These are phyloP conservation scores for Metroxylon sagu DNA, from an alignment of 176 grass and related monocot species.

Conservation along the genomic window DNA sequence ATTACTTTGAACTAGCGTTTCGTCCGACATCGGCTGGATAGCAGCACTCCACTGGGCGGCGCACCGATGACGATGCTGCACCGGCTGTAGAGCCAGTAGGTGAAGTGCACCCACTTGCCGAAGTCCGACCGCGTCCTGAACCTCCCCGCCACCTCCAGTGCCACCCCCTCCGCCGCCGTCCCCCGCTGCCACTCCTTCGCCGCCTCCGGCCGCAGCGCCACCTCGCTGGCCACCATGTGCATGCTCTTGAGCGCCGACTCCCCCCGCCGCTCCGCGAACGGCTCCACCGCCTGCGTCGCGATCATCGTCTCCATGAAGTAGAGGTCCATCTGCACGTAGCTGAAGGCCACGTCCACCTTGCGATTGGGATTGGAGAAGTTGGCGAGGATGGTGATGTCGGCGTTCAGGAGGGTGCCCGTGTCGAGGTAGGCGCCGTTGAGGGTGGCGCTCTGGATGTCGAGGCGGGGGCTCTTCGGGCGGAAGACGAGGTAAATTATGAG, in stretches of 20 bases:
- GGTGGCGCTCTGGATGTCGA: slow-evolving; percentile 47
- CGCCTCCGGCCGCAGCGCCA: slow-evolving; percentile 11
- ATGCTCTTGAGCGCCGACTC: slow-evolving; percentile 20
- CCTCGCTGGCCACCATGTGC: slow-evolving; percentile 44
- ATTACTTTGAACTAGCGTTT: neutral
- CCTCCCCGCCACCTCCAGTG: slow-evolving; percentile 24
- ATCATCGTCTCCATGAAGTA: slow-evolving; percentile 46
- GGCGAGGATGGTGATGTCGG: slow-evolving; percentile 56
- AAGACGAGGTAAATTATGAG: slow-evolving; percentile 67
- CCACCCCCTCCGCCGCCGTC: slow-evolving; percentile 25
- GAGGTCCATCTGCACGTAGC: slow-evolving; percentile 76
- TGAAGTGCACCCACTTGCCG: slow-evolving; percentile 52
- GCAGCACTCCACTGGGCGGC: slow-evolving; percentile 47
- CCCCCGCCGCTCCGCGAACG: slow-evolving; percentile 30
- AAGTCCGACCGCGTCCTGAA: slow-evolving; percentile 57
- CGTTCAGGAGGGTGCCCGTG: slow-evolving; percentile 44
- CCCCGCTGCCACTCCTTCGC: slow-evolving; percentile 31
- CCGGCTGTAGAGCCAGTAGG: slow-evolving; percentile 27
- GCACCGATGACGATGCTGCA: slow-evolving; percentile 43
- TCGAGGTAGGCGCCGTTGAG: slow-evolving; percentile 72
- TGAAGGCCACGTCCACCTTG: slow-evolving; percentile 39
- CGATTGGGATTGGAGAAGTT: slow-evolving; percentile 63
- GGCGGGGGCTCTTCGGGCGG: slow-evolving; percentile 47
- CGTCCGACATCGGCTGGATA: slow-evolving; percentile 19
- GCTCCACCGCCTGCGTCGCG: slow-evolving; percentile 39